phyloP scores from a whole-genome alignment of 768 basidiomycete species.

The Neoboletus subvelutipes region DNA sequence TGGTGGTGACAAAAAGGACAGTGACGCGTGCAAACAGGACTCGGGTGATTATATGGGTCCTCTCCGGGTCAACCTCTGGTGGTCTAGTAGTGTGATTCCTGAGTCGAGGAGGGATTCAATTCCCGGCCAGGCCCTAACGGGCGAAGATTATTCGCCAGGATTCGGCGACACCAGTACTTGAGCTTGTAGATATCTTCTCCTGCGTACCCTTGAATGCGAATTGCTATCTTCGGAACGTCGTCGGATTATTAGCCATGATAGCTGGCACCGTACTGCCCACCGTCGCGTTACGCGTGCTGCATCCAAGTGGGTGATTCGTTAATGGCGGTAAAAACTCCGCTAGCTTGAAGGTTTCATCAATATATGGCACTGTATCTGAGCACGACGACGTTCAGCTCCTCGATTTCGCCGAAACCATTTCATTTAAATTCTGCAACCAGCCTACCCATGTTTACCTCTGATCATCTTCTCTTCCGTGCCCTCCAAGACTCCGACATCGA shows the following conservation, averaged over 20 bases:
- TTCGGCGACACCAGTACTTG: no score
- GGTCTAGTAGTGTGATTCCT: constrained; percentile 54
- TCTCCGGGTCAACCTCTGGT: constrained; percentile 32
- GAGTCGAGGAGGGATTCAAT: constrained; percentile 61
- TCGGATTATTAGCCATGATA: no score
- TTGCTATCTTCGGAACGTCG: no score
- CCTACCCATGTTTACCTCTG: constrained; percentile 6
- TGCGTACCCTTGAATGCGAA: no score
- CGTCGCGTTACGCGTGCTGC: no score
- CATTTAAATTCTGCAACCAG: neutral
- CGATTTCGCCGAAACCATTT: neutral
- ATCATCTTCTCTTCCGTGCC: constrained; percentile 11
- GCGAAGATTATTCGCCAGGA: no score
- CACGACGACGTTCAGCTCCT: neutral
- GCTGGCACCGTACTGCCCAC: no score
- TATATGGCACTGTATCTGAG: neutral
- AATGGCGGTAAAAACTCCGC: no score
- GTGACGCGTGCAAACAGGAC: constrained; percentile 3
- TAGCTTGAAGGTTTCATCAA: neutral
- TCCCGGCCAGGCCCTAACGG: constrained; percentile 48
- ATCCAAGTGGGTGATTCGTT: no score
- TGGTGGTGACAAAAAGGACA: no score
- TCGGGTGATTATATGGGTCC: neutral
- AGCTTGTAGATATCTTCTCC: no score
- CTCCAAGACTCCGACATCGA: constrained; percentile 9